Conservation (phyloP, 306 rosid species). For the Pueraria montana region DNA sequence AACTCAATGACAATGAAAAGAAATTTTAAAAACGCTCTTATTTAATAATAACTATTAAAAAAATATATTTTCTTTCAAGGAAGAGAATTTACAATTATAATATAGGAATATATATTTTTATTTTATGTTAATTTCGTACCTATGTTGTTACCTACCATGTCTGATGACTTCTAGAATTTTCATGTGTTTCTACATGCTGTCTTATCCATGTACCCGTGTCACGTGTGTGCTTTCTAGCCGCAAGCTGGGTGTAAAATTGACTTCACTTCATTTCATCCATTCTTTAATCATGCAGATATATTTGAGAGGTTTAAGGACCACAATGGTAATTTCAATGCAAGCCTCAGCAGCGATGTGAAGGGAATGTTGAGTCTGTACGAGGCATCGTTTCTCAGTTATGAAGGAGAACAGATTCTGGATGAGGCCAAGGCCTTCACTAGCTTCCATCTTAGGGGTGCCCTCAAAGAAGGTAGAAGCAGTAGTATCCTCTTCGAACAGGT, state of each 20-base stretch:
- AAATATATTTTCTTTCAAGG: too few species aligned
- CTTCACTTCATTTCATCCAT: background rate
- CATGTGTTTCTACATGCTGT: too few species aligned
- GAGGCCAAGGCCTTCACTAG: constrained; percentile 58
- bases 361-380: constrained; percentile 68
- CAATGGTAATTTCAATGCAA: constrained; percentile 32
- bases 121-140: too few species aligned
- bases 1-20: too few species aligned
- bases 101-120: too few species aligned
- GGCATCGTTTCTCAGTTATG: constrained; percentile 60
- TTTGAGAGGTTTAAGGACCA: constrained; percentile 56
- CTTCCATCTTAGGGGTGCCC: constrained; percentile 43
- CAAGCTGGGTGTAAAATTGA: background rate
- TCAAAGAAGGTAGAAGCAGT: too few species aligned
- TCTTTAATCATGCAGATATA: constrained; percentile 47
- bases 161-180: too few species aligned
- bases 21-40: too few species aligned
- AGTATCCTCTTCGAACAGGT: constrained; percentile 39
- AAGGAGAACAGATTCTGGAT: constrained; percentile 62
- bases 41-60: too few species aligned
- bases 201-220: background rate
- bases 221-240: background rate
- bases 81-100: too few species aligned
- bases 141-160: too few species aligned
- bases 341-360: constrained; percentile 45